These are phyloP conservation scores for Marasmius oreades DNA, from an alignment of 1,284 basidiomycete genomes.

Conservation along the genomic window DNA sequence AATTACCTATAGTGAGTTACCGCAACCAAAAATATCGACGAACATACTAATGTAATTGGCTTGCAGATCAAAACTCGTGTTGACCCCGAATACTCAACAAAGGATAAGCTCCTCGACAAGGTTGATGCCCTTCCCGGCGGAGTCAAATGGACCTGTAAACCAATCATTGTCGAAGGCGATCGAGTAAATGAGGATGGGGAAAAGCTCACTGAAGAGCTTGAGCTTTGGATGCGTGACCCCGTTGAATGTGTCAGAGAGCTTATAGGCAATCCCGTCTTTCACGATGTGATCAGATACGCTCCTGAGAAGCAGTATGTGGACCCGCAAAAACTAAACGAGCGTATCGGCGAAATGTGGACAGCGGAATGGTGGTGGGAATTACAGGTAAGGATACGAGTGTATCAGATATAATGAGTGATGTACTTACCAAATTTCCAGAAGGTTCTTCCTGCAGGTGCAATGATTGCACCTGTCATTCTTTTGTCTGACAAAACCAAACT, in stretches of 20 bases:
- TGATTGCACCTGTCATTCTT: conserved; percentile 52
- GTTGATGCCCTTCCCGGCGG: conserved; percentile 20
- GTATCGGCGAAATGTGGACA: conserved; percentile 13
- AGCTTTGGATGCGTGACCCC: conserved; percentile 27
- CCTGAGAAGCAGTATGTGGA: conserved; percentile 4
- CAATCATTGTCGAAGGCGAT: conserved; percentile 16
- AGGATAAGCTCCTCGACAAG: conserved; percentile 14
- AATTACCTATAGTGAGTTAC: conserved; percentile 1
- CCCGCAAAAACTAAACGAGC: background rate
- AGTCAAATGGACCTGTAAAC: conserved; percentile 19
- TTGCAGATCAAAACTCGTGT: conserved; percentile 4
- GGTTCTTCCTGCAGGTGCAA: conserved; percentile 40
- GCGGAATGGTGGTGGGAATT: conserved; percentile 15
- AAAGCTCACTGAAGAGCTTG: conserved; percentile 19
- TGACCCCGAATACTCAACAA: conserved; percentile 16
- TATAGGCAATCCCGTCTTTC: conserved; percentile 21
- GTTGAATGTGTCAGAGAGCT: conserved; percentile 25
- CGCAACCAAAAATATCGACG: conserved; percentile 2
- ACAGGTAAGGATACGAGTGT: too few species aligned
- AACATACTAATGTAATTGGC: background rate
- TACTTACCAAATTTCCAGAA: conserved; percentile 4
- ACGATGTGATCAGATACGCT: conserved; percentile 9
- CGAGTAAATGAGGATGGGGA: conserved; percentile 13
- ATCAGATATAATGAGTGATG: too few species aligned
- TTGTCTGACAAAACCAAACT: conserved; percentile 30